A percentile compares a stretch with the other conserved stretches of the same genome.
Evolutionary conservation across 2,329 filamentous ascomycete genomes (phyloP).

Genomic region (Tolypocladium pustulatum): DNA sequence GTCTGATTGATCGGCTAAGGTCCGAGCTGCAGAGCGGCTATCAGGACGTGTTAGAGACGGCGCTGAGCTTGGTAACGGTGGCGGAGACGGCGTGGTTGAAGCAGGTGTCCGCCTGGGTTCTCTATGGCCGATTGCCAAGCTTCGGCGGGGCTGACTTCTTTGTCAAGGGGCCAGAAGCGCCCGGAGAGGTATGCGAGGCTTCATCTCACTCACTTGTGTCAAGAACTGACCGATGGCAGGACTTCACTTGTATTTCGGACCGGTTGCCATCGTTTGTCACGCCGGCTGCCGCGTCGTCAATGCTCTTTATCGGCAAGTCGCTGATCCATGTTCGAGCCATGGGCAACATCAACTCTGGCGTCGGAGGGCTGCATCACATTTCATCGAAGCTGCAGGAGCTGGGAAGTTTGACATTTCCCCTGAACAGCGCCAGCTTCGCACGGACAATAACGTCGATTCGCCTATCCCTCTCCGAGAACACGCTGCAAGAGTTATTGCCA

Average conservation of each 20-base stretch:
- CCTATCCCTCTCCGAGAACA: conserved; percentile 71
- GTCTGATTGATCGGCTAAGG: conserved; percentile 67
- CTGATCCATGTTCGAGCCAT: conserved; percentile 68
- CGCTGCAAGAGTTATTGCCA: conserved; percentile 72
- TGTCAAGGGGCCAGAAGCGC: conserved; percentile 43
- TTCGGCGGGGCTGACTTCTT: conserved; percentile 83
- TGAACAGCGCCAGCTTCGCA: conserved; percentile 62
- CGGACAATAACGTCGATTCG: conserved; percentile 67
- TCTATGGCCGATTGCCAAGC: conserved; percentile 74
- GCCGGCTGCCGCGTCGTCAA: conserved; percentile 62
- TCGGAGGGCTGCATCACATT: conserved; percentile 47
- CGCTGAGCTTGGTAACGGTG: conserved; percentile 59
- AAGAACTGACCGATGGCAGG: conserved; percentile 20
- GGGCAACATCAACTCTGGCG: conserved; percentile 30
- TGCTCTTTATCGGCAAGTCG: conserved; percentile 84
- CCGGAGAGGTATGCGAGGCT: conserved; percentile 26
- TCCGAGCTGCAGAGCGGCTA: conserved; percentile 79
- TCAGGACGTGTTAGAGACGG: conserved; percentile 69
- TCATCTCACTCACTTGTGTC: not conserved
- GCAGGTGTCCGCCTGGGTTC: conserved; percentile 79
- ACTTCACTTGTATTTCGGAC: conserved; percentile 46
- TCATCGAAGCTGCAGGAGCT: conserved; percentile 61
- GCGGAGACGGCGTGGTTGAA: conserved; percentile 89
- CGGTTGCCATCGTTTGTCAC: conserved; percentile 75
- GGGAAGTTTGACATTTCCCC: conserved; percentile 58